Evolutionary conservation across 2,329 filamentous ascomycete genomes (phyloP).

Genomic region (Diaporthe citriasiana): DNA sequence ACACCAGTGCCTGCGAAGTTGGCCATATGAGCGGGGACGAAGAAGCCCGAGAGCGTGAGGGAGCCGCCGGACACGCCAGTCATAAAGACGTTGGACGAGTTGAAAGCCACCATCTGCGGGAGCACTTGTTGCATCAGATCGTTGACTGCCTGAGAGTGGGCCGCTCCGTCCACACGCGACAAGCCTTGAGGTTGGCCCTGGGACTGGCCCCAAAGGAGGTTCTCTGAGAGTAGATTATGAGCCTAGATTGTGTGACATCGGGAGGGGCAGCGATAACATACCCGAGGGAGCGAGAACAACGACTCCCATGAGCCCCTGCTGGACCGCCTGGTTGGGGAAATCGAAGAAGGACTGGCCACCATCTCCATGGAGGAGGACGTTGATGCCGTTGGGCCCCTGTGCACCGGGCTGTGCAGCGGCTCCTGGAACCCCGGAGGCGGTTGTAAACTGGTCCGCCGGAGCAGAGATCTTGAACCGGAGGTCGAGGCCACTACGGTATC

Average conservation of each 20-base stretch:
- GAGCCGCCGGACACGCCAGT: constrained; percentile 70
- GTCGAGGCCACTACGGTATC: constrained; percentile 58
- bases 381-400: constrained; percentile 61
- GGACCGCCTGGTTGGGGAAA: constrained; percentile 68
- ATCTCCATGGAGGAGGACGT: constrained; percentile 71
- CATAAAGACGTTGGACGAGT: constrained; percentile 67
- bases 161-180: constrained; percentile 67
- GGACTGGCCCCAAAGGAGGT: constrained; percentile 72
- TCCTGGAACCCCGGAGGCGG: constrained; percentile 63
- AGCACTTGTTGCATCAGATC: constrained; percentile 64
- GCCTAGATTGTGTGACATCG: background rate
- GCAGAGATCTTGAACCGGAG: constrained; percentile 70
- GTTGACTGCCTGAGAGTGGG: constrained; percentile 68
- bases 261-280: constrained; percentile 23
- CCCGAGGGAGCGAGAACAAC: constrained; percentile 63
- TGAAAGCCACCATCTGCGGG: constrained; percentile 67
- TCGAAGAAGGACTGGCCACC: constrained; percentile 72
- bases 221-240: constrained; percentile 10
- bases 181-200: constrained; percentile 68
- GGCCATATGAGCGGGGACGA: constrained; percentile 68
- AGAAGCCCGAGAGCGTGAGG: constrained; percentile 68
- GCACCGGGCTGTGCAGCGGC: constrained; percentile 51
- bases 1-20: constrained; percentile 65
- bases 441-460: constrained; percentile 67
- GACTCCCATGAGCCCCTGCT: constrained; percentile 65